These are phyloP conservation scores for Rubia yunnanensis DNA, from an alignment of 257 asterid species.

Conservation along the genomic window DNA sequence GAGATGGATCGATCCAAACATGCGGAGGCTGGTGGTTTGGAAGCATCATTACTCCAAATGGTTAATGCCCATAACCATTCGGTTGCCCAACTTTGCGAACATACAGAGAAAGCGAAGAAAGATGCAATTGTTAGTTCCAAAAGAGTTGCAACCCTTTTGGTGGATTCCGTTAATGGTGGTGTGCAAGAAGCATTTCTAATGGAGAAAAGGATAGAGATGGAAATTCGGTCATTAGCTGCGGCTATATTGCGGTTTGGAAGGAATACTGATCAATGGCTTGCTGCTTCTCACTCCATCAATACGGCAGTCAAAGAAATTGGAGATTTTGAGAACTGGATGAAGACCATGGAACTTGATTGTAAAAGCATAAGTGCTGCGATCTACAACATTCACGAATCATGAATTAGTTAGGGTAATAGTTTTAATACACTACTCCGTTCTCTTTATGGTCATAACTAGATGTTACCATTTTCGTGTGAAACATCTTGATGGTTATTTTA, in stretches of 20 bases:
- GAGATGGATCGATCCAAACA: conserved; percentile 61
- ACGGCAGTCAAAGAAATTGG: conserved; percentile 95
- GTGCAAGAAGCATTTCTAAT: conserved; percentile 67
- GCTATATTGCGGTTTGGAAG: conserved; percentile 51
- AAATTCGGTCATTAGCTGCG: conserved; percentile 52
- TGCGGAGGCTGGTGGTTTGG: conserved; percentile 47
- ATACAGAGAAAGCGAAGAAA: conserved; percentile 68
- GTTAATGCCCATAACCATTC: conserved; percentile 49
- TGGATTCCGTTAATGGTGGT: conserved; percentile 66
- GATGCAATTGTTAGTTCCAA: conserved; percentile 50
- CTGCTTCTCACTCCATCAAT: conserved; percentile 71
- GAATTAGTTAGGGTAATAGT: conserved; percentile 21
- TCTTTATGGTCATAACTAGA: background rate
- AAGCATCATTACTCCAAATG: conserved; percentile 67
- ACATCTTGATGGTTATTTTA: background rate
- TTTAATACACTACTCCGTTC: background rate
- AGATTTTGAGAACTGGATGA: conserved; percentile 99
- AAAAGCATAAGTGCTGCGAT: conserved; percentile 82
- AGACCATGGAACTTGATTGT: conserved; percentile 96
- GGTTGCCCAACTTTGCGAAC: conserved; percentile 46
- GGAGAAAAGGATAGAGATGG: conserved; percentile 79
- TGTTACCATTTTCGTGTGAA: background rate
- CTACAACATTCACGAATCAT: conserved; percentile 65
- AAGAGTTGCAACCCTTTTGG: conserved; percentile 57
- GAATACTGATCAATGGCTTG: conserved; percentile 91